Conservation (phyloP, 1,284 basidiomycete species). For the Irpex rosettiformis region DNA sequence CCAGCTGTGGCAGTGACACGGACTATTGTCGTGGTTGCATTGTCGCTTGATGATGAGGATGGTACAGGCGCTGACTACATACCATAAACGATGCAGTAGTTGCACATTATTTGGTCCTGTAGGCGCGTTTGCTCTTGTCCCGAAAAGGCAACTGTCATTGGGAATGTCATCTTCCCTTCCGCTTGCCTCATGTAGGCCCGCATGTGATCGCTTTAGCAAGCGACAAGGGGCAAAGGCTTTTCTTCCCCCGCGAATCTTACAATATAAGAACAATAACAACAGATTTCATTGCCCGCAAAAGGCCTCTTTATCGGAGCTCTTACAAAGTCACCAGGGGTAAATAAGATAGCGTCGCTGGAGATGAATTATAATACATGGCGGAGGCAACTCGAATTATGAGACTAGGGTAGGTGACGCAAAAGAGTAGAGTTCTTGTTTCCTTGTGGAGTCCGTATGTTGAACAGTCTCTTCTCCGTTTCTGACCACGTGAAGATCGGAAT, state of each 20-base stretch:
- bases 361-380: not conserved
- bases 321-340: not conserved
- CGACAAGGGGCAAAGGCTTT: too few species aligned
- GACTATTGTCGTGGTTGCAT: not conserved
- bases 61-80: not conserved
- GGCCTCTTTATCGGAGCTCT: not conserved
- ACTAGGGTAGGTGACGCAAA: not conserved
- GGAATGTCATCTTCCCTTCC: not conserved
- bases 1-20: not conserved
- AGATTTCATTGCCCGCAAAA: not conserved
- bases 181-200: too few species aligned
- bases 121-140: not conserved
- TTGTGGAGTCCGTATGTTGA: conserved; percentile 16
- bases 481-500: conserved; percentile 74
- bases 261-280: not conserved
- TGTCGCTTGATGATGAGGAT: not conserved
- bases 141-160: not conserved
- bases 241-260: not conserved
- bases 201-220: too few species aligned
- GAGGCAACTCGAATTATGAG: not conserved
- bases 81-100: not conserved
- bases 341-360: not conserved
- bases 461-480: conserved; percentile 27
- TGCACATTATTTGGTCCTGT: not conserved
- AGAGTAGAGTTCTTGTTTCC: not conserved